Evolutionary conservation across 768 basidiomycete species (phyloP).

Genomic region (Lentinula raphanica): DNA sequence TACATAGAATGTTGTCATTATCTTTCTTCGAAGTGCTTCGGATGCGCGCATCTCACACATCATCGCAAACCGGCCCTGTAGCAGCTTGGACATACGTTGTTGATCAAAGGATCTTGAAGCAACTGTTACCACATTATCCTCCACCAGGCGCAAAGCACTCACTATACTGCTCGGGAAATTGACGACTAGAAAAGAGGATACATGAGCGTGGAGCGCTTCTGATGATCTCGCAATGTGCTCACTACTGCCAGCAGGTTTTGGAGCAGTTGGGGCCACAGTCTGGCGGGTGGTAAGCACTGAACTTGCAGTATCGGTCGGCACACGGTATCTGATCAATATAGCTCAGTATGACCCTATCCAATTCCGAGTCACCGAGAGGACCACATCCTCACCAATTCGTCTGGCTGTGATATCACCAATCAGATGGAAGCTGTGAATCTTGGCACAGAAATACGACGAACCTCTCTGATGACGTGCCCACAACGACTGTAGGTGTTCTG

Average conservation of each 20-base stretch:
- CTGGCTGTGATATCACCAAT: constrained; percentile 36
- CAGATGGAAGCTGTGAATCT: constrained; percentile 8
- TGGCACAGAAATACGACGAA: constrained; percentile 25
- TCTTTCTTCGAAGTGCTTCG: not conserved
- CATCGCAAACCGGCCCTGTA: constrained; percentile 1
- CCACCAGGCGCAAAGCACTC: constrained; percentile 22
- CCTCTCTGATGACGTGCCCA: constrained; percentile 48
- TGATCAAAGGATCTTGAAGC: constrained; percentile 28
- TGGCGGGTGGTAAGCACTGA: constrained; percentile 58
- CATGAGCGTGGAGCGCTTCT: not conserved
- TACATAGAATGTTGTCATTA: no score
- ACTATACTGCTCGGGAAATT: constrained; percentile 71
- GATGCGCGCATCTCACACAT: not conserved
- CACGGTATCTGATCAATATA: constrained; percentile 52
- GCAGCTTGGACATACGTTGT: constrained; percentile 29
- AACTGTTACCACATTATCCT: constrained; percentile 9
- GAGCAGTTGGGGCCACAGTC: constrained; percentile 57
- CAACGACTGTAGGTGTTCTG: constrained; percentile 57
- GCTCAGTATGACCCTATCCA: constrained; percentile 8
- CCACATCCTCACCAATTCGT: constrained; percentile 45
- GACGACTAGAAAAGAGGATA: constrained; percentile 39
- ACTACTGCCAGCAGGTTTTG: constrained; percentile 76
- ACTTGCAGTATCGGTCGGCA: constrained; percentile 61
- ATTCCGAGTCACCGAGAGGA: constrained; percentile 10
- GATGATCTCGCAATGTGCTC: constrained; percentile 22